Conservation (phyloP, 345 rosid genomes). For the Eucalyptus erythrocorys region DNA sequence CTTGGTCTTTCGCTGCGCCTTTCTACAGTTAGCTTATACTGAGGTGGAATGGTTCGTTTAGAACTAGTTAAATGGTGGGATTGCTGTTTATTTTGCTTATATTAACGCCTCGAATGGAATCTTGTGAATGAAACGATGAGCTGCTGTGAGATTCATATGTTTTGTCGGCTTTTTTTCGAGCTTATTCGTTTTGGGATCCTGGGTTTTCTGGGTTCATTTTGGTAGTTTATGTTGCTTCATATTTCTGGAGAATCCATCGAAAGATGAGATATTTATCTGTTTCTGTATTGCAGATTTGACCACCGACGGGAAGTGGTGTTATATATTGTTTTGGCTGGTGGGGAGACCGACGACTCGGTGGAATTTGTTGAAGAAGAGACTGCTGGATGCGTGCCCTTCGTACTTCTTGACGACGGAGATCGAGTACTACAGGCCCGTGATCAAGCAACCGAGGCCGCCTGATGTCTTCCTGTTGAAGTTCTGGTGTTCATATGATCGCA, state of each 20-base stretch:
- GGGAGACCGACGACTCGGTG: constrained; percentile 42
- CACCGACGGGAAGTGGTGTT: constrained; percentile 75
- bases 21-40: background rate
- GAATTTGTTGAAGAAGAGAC: constrained; percentile 47
- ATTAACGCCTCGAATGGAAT: background rate
- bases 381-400: constrained; percentile 62
- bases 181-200: background rate
- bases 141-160: background rate
- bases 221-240: background rate
- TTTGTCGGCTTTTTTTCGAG: background rate
- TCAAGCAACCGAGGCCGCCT: constrained; percentile 26
- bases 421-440: constrained; percentile 21
- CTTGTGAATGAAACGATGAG: background rate
- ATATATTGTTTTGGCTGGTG: constrained; percentile 51
- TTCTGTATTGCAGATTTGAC: constrained; percentile 26
- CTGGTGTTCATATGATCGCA: constrained; percentile 49
- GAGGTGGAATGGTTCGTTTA: background rate
- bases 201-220: background rate
- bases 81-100: background rate
- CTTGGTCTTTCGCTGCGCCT: background rate
- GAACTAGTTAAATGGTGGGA: background rate
- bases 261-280: background rate
- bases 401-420: constrained; percentile 44
- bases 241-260: background rate
- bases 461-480: constrained; percentile 54